Percentiles rank a stretch among this genome's conserved stretches.
Evolutionary conservation across 768 basidiomycete species (phyloP).

Genomic region (Asterophora parasitica): DNA sequence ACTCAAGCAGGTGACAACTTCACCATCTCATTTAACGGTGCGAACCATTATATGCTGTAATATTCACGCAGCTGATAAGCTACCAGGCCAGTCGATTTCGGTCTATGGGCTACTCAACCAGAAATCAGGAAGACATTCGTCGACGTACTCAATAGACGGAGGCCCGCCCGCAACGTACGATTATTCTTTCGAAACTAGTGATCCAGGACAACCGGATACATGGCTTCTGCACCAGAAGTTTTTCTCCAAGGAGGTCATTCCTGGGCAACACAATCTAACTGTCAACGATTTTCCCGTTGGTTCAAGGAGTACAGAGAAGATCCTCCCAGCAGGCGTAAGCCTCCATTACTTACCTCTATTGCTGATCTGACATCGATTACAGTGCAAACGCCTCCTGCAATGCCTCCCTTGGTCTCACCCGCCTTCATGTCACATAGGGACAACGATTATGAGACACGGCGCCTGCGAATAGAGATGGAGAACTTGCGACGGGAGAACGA

Average conservation of each 20-base stretch:
- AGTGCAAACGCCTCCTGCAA: no score
- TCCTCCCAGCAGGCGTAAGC: no score
- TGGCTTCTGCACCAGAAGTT: conserved; percentile 9
- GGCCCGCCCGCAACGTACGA: neutral
- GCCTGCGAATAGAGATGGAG: no score
- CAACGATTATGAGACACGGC: no score
- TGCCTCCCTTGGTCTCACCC: no score
- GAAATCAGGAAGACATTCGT: conserved; percentile 1
- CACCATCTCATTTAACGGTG: conserved; percentile 1
- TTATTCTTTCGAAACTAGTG: neutral
- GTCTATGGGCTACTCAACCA: conserved; percentile 6
- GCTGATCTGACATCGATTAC: neutral
- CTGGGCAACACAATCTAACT: conserved; percentile 7
- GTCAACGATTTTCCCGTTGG: neutral
- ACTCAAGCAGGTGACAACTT: conserved; percentile 3
- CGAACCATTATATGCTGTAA: neutral
- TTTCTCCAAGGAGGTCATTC: neutral
- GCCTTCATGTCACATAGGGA: neutral
- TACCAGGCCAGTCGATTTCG: conserved; percentile 4
- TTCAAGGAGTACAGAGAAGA: no score
- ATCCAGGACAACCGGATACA: neutral
- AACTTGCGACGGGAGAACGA: neutral
- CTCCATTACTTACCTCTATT: neutral
- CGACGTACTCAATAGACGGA: conserved; percentile 3
- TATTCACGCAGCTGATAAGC: neutral